These are phyloP conservation scores for Phaeosphaeriaceae sp. DNA, from an alignment of 2,329 filamentous ascomycete genomes.

Conservation along the genomic window DNA sequence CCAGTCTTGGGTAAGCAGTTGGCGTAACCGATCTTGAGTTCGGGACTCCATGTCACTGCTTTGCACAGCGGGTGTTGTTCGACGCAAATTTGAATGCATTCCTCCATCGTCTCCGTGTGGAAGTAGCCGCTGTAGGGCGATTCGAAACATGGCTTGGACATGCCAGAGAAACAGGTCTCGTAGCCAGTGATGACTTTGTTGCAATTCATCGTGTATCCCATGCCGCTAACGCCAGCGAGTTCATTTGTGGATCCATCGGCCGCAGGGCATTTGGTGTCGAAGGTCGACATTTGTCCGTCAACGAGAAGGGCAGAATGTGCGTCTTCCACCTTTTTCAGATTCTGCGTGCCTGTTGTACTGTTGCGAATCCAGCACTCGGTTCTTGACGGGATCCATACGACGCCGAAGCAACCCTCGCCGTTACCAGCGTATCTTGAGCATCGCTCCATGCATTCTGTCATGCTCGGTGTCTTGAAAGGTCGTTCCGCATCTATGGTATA, in stretches of 20 bases:
- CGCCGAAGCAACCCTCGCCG: constrained; percentile 39
- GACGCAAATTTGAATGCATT: constrained; percentile 37
- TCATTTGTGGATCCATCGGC: constrained; percentile 29
- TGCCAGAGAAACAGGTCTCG: constrained; percentile 31
- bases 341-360: constrained; percentile 22
- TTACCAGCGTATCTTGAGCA: constrained; percentile 42
- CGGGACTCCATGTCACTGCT: constrained; percentile 38
- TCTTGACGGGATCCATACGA: constrained; percentile 28
- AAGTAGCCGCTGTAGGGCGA: constrained; percentile 29
- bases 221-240: constrained; percentile 25
- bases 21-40: constrained; percentile 37
- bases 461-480: constrained; percentile 22
- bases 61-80: constrained; percentile 38
- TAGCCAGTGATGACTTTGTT: constrained; percentile 28
- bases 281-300: constrained; percentile 21
- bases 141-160: constrained; percentile 23
- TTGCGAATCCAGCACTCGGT: constrained; percentile 39
- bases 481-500: constrained; percentile 22
- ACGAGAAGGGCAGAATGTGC: constrained; percentile 32
- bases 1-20: constrained; percentile 42
- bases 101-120: constrained; percentile 34
- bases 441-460: constrained; percentile 38
- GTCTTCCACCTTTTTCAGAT: constrained; percentile 14
- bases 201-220: constrained; percentile 40
- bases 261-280: constrained; percentile 30